Conservation (phyloP, 768 basidiomycete species). For the Lyophyllum decastes region DNA sequence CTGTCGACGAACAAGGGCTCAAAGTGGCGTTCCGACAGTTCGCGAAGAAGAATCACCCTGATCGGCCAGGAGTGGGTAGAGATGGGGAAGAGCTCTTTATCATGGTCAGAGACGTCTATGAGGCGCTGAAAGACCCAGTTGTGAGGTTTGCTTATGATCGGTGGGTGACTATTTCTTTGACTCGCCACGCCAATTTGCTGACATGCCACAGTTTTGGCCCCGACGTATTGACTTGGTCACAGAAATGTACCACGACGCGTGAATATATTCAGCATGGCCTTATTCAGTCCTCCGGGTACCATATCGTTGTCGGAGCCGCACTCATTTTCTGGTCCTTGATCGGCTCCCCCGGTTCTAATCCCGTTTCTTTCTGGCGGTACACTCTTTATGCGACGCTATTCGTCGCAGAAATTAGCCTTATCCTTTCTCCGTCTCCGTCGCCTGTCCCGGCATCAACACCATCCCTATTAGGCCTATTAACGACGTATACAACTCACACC, state of each 20-base stretch:
- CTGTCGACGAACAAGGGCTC: slow-evolving; percentile 66
- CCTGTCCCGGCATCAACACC: slow-evolving; percentile 16
- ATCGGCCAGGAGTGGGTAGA: slow-evolving; percentile 60
- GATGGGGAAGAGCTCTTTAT: slow-evolving; percentile 70
- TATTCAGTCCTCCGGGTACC: slow-evolving; percentile 61
- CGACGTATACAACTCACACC: slow-evolving; percentile 26
- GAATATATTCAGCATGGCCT: slow-evolving; percentile 75
- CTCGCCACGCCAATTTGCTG: background rate
- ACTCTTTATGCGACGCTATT: slow-evolving; percentile 65
- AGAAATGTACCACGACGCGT: slow-evolving; percentile 59
- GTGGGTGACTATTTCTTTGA: slow-evolving; percentile 37
- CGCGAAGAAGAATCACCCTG: slow-evolving; percentile 76
- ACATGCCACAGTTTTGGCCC: slow-evolving; percentile 68
- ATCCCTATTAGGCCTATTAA: slow-evolving; percentile 18
- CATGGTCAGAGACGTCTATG: slow-evolving; percentile 69
- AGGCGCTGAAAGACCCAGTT: slow-evolving; percentile 75
- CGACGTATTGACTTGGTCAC: slow-evolving; percentile 65
- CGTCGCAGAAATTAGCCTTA: slow-evolving; percentile 62
- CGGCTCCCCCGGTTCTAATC: slow-evolving; percentile 47
- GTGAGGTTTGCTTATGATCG: slow-evolving; percentile 86
- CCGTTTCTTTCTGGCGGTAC: slow-evolving; percentile 78
- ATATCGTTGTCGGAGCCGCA: slow-evolving; percentile 57
- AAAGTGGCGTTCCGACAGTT: slow-evolving; percentile 77
- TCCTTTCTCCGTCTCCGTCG: slow-evolving; percentile 59
- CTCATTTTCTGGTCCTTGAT: slow-evolving; percentile 67